Evolutionary conservation across 805 yeast genomes (phyloP).

Genomic region (Candida qinlingensis): DNA sequence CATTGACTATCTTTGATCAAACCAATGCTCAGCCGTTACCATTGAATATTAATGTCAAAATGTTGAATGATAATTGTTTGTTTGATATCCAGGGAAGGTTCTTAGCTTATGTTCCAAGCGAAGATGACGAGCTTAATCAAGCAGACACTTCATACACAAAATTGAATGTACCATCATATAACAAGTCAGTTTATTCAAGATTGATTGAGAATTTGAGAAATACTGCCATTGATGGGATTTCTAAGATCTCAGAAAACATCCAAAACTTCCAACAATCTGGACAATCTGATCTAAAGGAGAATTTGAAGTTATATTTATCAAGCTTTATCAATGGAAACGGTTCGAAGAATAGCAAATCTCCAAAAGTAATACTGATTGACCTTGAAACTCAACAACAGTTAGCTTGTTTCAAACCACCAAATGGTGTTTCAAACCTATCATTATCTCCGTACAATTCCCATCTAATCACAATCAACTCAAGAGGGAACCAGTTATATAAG

Average conservation of each 20-base stretch:
- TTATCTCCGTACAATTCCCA: slow-evolving; percentile 58
- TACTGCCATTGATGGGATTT: slow-evolving; percentile 47
- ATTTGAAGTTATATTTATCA: slow-evolving; percentile 7
- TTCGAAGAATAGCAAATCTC: slow-evolving; percentile 9
- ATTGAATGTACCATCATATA: slow-evolving; percentile 17
- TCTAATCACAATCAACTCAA: slow-evolving; percentile 44
- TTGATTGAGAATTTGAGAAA: slow-evolving; percentile 43
- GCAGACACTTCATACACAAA: slow-evolving; percentile 5
- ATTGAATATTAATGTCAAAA: slow-evolving; percentile 13
- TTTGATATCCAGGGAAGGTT: slow-evolving; percentile 39
- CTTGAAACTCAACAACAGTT: slow-evolving; percentile 34
- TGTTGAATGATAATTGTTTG: slow-evolving; percentile 34
- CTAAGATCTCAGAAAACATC: slow-evolving; percentile 38
- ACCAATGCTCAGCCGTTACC: slow-evolving; percentile 15
- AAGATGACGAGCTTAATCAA: not conserved
- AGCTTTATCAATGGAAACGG: slow-evolving; percentile 18
- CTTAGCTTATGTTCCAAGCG: slow-evolving; percentile 31
- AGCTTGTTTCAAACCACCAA: slow-evolving; percentile 50
- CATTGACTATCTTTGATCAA: slow-evolving; percentile 23
- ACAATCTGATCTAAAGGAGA: slow-evolving; percentile 8
- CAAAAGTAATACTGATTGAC: slow-evolving; percentile 42
- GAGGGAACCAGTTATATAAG: slow-evolving; percentile 59
- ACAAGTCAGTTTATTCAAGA: slow-evolving; percentile 20
- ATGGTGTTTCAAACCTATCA: slow-evolving; percentile 55
- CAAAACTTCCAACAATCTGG: slow-evolving; percentile 10